Percentiles rank a stretch among this genome's conserved stretches.
phyloP scores from a whole-genome alignment of 345 rosid species.

The Trapa incisa region DNA sequence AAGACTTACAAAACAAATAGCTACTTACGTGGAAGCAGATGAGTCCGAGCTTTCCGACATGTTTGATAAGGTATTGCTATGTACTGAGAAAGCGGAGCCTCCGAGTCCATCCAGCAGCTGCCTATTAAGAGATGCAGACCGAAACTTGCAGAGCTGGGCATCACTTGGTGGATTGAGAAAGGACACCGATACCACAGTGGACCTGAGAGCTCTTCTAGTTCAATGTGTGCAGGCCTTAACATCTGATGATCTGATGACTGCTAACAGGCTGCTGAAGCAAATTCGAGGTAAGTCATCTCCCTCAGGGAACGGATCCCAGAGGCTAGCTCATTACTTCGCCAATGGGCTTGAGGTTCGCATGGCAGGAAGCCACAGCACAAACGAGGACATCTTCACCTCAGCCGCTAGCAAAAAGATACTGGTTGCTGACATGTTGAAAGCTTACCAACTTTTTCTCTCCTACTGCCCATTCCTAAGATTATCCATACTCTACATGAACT shows the following conservation, averaged over 20 bases:
- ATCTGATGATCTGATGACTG: conserved; percentile 43
- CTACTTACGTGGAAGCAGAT: conserved; percentile 36
- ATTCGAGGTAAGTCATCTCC: conserved; percentile 57
- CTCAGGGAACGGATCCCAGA: conserved; percentile 61
- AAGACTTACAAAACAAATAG: conserved; percentile 53
- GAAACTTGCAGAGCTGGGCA: not conserved
- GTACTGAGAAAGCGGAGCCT: conserved; percentile 7
- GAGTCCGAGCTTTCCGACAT: conserved; percentile 46
- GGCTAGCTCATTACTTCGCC: conserved; percentile 75
- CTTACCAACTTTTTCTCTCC: conserved; percentile 16
- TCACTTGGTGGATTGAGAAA: conserved; percentile 21
- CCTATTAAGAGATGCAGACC: conserved; percentile 10
- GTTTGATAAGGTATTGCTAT: conserved; percentile 60
- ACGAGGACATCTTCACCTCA: conserved; percentile 17
- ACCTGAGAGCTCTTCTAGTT: conserved; percentile 52
- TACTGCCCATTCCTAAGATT: conserved; percentile 17
- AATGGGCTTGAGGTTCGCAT: conserved; percentile 71
- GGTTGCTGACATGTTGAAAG: conserved; percentile 18
- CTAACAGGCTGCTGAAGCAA: conserved; percentile 64
- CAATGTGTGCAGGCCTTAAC: conserved; percentile 75
- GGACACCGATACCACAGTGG: conserved; percentile 35
- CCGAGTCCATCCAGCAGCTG: not conserved
- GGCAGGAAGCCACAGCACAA: conserved; percentile 29
- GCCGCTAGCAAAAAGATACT: conserved; percentile 5
- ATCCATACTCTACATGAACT: conserved; percentile 16